These are phyloP conservation scores for Phytophthora podocarpi DNA, from an alignment of 352 stramenopile species.

Conservation along the genomic window DNA sequence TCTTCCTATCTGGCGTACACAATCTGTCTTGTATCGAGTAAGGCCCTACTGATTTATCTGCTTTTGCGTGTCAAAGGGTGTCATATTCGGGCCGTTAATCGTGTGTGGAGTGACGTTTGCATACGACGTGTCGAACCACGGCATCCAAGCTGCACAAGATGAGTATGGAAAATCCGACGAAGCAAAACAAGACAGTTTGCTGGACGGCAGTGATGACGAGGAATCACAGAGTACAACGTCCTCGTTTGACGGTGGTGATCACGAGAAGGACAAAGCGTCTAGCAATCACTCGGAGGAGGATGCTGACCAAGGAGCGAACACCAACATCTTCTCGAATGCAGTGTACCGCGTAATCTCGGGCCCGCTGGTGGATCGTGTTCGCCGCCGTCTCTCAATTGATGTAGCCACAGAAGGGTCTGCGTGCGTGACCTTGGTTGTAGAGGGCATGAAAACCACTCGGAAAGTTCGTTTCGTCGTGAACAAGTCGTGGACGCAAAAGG, in stretches of 20 bases:
- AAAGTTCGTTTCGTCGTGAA: conserved; percentile 83
- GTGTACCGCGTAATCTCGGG: conserved; percentile 86
- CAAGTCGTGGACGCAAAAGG: conserved; percentile 63
- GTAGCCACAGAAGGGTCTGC: conserved; percentile 77
- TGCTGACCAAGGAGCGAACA: conserved; percentile 32
- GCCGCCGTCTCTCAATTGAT: conserved; percentile 77
- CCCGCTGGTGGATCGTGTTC: conserved; percentile 76
- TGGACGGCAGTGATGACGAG: conserved; percentile 61
- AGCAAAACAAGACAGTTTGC: conserved; percentile 25
- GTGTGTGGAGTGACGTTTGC: conserved; percentile 86
- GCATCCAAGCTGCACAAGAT: conserved; percentile 84
- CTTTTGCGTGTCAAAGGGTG: conserved; percentile 43
- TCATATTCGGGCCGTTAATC: conserved; percentile 85
- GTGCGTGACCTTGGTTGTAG: conserved; percentile 70
- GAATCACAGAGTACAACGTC: conserved; percentile 49
- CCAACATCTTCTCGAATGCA: conserved; percentile 83
- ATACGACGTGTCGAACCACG: conserved; percentile 88
- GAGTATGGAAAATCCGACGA: conserved; percentile 58
- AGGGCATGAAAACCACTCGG: conserved; percentile 58
- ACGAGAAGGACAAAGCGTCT: conserved; percentile 24
- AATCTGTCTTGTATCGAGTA: neutral
- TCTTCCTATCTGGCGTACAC: neutral
- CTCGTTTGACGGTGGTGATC: conserved; percentile 42
- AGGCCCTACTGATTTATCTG: neutral
- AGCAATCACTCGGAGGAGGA: conserved; percentile 22